Base-by-base conservation (phyloP, 2,329 filamentous ascomycete species). In the Ophiostoma piceae region DNA sequence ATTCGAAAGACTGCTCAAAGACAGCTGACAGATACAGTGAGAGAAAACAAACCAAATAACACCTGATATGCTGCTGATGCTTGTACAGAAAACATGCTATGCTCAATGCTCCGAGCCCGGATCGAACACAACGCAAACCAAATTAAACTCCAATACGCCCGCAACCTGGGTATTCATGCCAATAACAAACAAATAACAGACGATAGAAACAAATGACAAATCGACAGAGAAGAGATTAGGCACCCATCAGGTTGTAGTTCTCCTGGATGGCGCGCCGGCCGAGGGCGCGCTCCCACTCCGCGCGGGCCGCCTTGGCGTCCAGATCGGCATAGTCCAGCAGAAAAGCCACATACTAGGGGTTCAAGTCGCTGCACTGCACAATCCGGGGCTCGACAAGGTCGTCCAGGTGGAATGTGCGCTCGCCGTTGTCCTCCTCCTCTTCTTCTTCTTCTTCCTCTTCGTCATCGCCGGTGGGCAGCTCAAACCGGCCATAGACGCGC, bases 401-500 rank as follows among this genome's bases (percentile, higher is more conserved):
- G 2, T 77, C 76, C 78, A 90, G 89, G 0, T 78, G 74, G 39
- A 93, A 71, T 7, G 82, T 82, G n/a, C 88, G 84, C 67, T 84
- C 81, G 0, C 90, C 90, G 71, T 89, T 47, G 43, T 69, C 67
- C 1, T 43, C 64, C 2, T 47, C 84, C 70, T 90, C 85, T 11
- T 81, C 81, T 2, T 78, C 79, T 16, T 62, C 85, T 14, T 86
- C 84, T 47, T 82, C 81, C 1, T 82, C 82, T 0, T 29, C 85
- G 3, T 78, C 79, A 16, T 82, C 81, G 1, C 82, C 82, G 0
- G 14, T 85, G 0, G 90, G 89, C 74, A 88, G 88, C 75, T 96
- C 92, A 73, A 96, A 95, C 71, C 88, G 91, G 72, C 85, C 88
- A 74, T 94, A 96, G 11, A 92, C 79, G 11, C 92, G 85, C 72